Conservation (phyloP, 2,329 filamentous ascomycete genomes). For the Geoglossum cookeanum region DNA sequence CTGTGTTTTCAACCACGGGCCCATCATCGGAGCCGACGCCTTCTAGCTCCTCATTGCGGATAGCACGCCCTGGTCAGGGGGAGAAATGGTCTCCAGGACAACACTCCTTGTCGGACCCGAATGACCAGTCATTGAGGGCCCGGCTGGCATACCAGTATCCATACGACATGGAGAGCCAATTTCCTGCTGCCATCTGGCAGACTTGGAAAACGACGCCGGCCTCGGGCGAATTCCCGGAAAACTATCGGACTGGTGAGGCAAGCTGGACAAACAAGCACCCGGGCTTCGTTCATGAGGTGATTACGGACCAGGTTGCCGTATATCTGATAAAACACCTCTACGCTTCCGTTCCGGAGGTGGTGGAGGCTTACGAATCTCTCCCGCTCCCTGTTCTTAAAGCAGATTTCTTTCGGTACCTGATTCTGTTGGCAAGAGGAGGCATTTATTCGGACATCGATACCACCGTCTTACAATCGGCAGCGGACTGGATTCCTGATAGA, state of each 20-base stretch:
- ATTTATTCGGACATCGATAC: constrained; percentile 93
- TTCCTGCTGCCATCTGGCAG: constrained; percentile 98
- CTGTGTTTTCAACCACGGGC: constrained; percentile 8
- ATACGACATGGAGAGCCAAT: constrained; percentile 74
- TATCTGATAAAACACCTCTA: constrained; percentile 76
- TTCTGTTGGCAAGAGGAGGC: constrained; percentile 56
- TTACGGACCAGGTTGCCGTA: constrained; percentile 73
- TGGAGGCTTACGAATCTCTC: constrained; percentile 56
- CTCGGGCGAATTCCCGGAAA: constrained; percentile 51
- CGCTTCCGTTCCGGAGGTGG: constrained; percentile 57
- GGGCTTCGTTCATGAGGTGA: constrained; percentile 86
- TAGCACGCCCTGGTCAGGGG: constrained; percentile 4
- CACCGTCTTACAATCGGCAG: constrained; percentile 58
- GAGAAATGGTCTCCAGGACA: constrained; percentile 20
- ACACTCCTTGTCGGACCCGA: constrained; percentile 48
- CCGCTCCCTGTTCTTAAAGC: constrained; percentile 48
- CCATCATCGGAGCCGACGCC: constrained; percentile 17
- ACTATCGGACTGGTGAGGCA: constrained; percentile 66
- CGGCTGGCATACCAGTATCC: constrained; percentile 84
- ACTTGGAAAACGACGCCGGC: constrained; percentile 85
- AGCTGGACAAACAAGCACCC: constrained; percentile 80
- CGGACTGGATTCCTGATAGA: constrained; percentile 67
- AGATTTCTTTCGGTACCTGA: constrained; percentile 48
- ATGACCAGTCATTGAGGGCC: constrained; percentile 53
- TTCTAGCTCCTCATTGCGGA: constrained; percentile 15